These are phyloP conservation scores for Kluyveromyces wickerhamii DNA, from an alignment of 805 yeast genomes.

Conservation along the genomic window DNA sequence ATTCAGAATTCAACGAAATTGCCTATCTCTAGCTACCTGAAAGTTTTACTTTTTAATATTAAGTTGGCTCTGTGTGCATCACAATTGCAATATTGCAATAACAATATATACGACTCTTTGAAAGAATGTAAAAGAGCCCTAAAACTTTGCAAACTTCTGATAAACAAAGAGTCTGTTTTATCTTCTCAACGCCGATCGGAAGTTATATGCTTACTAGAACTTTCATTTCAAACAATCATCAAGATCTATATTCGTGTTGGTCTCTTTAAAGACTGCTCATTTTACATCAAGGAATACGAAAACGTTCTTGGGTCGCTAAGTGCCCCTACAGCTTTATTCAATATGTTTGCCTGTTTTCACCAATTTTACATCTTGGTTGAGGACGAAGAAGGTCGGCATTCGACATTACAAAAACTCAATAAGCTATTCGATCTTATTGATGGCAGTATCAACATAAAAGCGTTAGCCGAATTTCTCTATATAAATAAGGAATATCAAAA, in stretches of 20 bases:
- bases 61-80: conserved; percentile 16
- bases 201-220: conserved; percentile 30
- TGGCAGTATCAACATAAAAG: conserved; percentile 20
- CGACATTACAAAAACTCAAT: conserved; percentile 13
- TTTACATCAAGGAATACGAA: conserved; percentile 43
- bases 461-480: conserved; percentile 15
- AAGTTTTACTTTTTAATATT: conserved; percentile 25
- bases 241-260: conserved; percentile 42
- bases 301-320: conserved; percentile 29
- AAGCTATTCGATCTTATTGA: conserved; percentile 21
- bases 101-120: conserved; percentile 19
- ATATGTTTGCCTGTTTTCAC: conserved; percentile 13
- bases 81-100: conserved; percentile 11
- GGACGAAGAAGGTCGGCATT: conserved; percentile 9
- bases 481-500: conserved; percentile 17
- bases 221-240: conserved; percentile 35
- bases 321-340: conserved; percentile 22
- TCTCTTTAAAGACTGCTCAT: conserved; percentile 48
- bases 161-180: conserved; percentile 32
- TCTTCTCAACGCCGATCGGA: conserved; percentile 31
- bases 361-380: conserved; percentile 19
- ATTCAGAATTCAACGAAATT: conserved; percentile 16
- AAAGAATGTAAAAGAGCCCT: conserved; percentile 41
- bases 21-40: conserved; percentile 17
- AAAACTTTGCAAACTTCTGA: conserved; percentile 44